A percentile compares a stretch with the other conserved stretches of the same genome.
phyloP scores from a whole-genome alignment of 257 asterid species.

The Agastache rugosa region DNA sequence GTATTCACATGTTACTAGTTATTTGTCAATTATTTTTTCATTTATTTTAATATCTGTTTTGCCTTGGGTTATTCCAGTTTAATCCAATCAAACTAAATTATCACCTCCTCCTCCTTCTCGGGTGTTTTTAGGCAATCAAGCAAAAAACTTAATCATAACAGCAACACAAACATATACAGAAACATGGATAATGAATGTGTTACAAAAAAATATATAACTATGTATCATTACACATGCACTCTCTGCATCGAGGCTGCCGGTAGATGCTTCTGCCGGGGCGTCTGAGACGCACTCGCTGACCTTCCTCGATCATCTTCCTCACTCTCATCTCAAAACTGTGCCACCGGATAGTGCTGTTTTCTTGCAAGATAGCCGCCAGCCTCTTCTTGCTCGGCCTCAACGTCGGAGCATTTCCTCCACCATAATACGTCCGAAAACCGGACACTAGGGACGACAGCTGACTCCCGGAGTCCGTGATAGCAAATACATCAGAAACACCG shows the following conservation, averaged over 20 bases:
- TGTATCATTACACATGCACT: conserved; percentile 78
- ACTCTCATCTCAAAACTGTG: conserved; percentile 59
- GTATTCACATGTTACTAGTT: conserved; percentile 55
- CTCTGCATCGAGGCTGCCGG: conserved; percentile 69
- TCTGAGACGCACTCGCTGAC: conserved; percentile 62
- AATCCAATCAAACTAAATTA: conserved; percentile 44
- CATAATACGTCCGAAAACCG: conserved; percentile 83
- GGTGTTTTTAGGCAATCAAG: not conserved
- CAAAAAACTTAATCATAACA: not conserved
- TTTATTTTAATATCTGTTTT: conserved; percentile 40
- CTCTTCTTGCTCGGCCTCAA: conserved; percentile 88
- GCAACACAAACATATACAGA: not conserved
- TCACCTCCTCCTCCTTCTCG: not conserved
- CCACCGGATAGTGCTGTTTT: conserved; percentile 68
- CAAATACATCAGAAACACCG: conserved; percentile 85
- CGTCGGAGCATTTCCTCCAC: conserved; percentile 77
- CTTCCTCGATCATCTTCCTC: conserved; percentile 82
- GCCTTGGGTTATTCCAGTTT: conserved; percentile 57
- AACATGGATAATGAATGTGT: not conserved
- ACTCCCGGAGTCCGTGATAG: conserved; percentile 95
- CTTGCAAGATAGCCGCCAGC: conserved; percentile 74
- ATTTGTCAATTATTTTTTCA: conserved; percentile 56
- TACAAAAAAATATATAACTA: not conserved
- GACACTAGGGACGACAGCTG: conserved; percentile 90
- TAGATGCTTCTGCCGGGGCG: conserved; percentile 66